A percentile compares a stretch with the other conserved stretches of the same genome.
phyloP scores from a whole-genome alignment of 805 yeast species.

The Kuraishia capsulata region DNA sequence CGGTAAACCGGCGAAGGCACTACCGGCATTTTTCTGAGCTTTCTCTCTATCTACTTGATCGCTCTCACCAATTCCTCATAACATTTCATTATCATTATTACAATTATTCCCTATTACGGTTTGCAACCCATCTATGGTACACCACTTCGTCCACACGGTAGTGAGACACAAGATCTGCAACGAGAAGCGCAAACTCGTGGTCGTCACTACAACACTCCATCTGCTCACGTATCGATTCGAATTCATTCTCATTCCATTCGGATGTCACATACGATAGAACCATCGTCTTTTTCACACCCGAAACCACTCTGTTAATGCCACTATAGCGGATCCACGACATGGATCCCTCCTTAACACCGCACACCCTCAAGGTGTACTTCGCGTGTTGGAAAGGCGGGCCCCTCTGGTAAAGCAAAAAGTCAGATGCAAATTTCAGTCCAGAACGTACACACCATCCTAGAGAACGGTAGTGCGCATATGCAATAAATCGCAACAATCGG shows the following conservation, averaged over 20 bases:
- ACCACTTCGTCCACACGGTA: conserved; percentile 57
- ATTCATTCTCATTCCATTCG: neutral
- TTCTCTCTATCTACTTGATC: no score
- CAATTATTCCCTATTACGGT: conserved; percentile 63
- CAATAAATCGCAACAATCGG: conserved; percentile 53
- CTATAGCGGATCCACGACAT: conserved; percentile 50
- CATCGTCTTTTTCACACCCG: conserved; percentile 77
- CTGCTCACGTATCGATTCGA: conserved; percentile 7
- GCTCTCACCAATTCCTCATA: neutral
- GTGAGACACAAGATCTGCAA: conserved; percentile 23
- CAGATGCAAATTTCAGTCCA: conserved; percentile 91
- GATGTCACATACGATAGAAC: conserved; percentile 58
- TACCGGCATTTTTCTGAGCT: no score
- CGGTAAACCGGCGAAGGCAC: no score
- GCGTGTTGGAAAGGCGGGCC: conserved; percentile 98
- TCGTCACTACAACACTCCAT: neutral
- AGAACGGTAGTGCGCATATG: conserved; percentile 80
- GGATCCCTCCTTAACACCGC: conserved; percentile 15
- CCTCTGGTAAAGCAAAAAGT: conserved; percentile 68
- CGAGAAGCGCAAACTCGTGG: neutral
- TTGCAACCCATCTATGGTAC: conserved; percentile 80
- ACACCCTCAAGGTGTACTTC: conserved; percentile 20
- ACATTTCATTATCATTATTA: no score
- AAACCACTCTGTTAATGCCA: conserved; percentile 68
- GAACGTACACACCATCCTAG: conserved; percentile 92